Evolutionary conservation across 176 grass and related monocot genomes (phyloP), one percentile per base, ranked within the genome.

Genomic region (Zea mays): DNA sequence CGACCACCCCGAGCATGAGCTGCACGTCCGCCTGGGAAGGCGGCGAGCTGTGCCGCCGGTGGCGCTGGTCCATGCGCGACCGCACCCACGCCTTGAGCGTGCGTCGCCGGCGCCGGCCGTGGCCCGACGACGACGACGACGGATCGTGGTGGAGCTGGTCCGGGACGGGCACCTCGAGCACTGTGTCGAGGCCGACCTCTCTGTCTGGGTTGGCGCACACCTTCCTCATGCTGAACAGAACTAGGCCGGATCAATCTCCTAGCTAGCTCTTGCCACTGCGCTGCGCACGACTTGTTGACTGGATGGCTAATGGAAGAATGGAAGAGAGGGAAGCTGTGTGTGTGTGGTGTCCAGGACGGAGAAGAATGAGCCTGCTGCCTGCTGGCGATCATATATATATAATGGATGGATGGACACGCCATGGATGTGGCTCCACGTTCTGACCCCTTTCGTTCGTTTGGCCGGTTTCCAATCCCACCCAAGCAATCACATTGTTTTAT

Each of bases 101-200:
- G 78, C 71, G 86, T 8, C 75, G 52, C 10, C 70, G 56, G 73
- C 81, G 69, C 65, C 71, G 16, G 39, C 78, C 8, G 14, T 78
- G 77, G 33, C 35, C 50, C 0, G 72, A 36, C 56, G 87, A 79
- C 27, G 87, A 79, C 27, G 27, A 27, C 1, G 27, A 27, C 78
- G 77, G 70, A 34, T 93, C 86, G 8, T 55, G 47, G 47, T 56
- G 17, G 54, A 8, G 35, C 62, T 67, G 12, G 69, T 93, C 91
- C 6, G 94, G 94, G 45, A 97, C 61, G 1, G 91, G 91, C 71
- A 97, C 94, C 72, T 97, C 94, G 0, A 97, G 90, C 59, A 97
- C 94, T 20, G 91, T 97, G 71, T 97, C 94, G 9, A 93, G 82
- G 15, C 50, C 91, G 7, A 88, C 91, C 43, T 91, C 88, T 12